Base-by-base conservation (phyloP, 1,139 yeast species). In the Entelexis sorbosivorans region DNA sequence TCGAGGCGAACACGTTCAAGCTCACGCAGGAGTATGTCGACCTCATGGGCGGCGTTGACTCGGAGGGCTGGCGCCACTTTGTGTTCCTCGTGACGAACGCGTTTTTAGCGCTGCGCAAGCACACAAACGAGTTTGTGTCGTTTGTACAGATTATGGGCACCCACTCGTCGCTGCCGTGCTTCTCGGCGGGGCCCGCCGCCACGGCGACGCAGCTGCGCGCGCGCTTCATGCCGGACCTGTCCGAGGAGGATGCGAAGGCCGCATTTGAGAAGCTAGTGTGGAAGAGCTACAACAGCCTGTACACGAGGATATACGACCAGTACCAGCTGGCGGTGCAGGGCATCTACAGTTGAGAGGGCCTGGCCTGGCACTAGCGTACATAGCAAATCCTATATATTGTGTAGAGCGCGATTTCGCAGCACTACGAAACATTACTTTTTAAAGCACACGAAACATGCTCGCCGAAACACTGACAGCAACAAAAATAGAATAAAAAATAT, bases 1-100 rank as follows among this genome's bases (percentile, higher is more conserved):
- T 91, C 66, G 98, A 91, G 63, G 94, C 96, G 1, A 96, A 97
- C 0, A 96, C 98, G 1, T 91, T 91, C 72, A 91, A 91, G 63
- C 70, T 91, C 17, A 87, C 97, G 0, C 73, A 74, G 54, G 98
- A 91, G 62, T 91, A 91, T 61, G 78, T 88, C 22, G 96, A 89
- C 39, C 66, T 91, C 5, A 66, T 91, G 60, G 98, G 95, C 6
- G 97, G 97, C 0, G 53, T 72, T 0, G 81, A 79, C 1, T 76
- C 86, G 17, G 74, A 71, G 19, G 69, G 74, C 47, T 91, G 77
- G 66, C 64, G 68, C 42, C 72, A 72, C 47, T 91, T 85, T 68
- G 76, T 76, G 40, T 64, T 70, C 7, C 63, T 85, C 22, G 76
- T 87, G 61, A 84, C 83, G 59, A 74, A 76, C 13, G 82, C 94